Base-by-base conservation (phyloP, 2,329 filamentous ascomycete genomes). In the Botryotinia calthae region DNA sequence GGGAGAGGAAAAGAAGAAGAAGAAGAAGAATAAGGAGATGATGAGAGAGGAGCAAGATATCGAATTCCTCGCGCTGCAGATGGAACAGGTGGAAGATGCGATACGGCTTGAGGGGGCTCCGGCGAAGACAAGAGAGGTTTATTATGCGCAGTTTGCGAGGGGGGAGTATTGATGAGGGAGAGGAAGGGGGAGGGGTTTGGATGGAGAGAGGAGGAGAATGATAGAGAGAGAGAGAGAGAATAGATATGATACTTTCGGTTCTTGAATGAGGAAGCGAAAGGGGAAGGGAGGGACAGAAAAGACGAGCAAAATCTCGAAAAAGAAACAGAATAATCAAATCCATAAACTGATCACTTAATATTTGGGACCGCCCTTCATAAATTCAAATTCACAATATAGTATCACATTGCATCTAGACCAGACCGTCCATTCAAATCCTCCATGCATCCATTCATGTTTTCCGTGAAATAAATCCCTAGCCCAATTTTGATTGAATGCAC, bases 401-500 rank as follows among this genome's bases (percentile, higher is more conserved):
- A 48, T 48, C 20, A 0, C 3, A 48, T 25, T 9, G 46, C 48
- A 14, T 14, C 4, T n/a, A 4, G 22, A 51, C 10, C 10, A 51
- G 48, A 51, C 48, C 48, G 48, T 25, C 25, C 1, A 25, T 51
- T 12, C 10, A 25, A 5, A 51, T 25, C 10, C 22, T n/a, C 37
- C 37, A 37, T 51, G 22, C 9, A 12, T 51, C 22, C 1, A 51
- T 48, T 25, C 4, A 40, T 40, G 1, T 14, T 25, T 25, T 10
- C 9, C 4, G 0, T 0, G 5, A 4, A 5, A 12, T 5, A 1
- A 25, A 25, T 12, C 9, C 22, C 22, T 25, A 48, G 1, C 22
- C 8, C 22, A 25, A 48, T 3, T 10, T 10, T 25, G 44, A 22
- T 10, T 25, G 44, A 22, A 51, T 48, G 25, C 22, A 51, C 22